Conservation (phyloP, 2,329 filamentous ascomycete genomes). For the Botryotinia narcissicola region DNA sequence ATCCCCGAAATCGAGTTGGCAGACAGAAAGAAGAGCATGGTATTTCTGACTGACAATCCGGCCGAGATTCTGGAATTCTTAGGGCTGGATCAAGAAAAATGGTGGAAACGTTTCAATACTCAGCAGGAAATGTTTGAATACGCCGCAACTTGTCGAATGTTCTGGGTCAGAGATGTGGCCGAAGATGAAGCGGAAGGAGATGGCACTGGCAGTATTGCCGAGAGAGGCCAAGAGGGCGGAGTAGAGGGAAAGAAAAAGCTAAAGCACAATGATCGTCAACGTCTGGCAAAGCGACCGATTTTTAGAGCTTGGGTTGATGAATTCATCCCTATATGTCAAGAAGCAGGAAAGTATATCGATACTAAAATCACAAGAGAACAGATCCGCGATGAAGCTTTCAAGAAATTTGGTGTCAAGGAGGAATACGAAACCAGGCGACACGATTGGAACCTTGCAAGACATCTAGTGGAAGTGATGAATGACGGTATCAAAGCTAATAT, state of each 20-base stretch:
- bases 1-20: conserved; percentile 64
- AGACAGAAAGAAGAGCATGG: conserved; percentile 52
- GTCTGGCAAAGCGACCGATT: conserved; percentile 53
- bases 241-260: conserved; percentile 41
- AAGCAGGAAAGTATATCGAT: conserved; percentile 40
- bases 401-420: conserved; percentile 46
- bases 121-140: conserved; percentile 61
- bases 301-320: conserved; percentile 62
- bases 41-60: conserved; percentile 61
- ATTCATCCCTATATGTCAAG: conserved; percentile 55
- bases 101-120: conserved; percentile 54
- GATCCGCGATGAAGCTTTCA: conserved; percentile 54
- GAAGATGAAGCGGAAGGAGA: conserved; percentile 28
- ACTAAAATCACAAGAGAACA: conserved; percentile 41
- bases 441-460: conserved; percentile 44
- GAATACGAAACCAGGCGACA: conserved; percentile 47
- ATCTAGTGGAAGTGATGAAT: conserved; percentile 46
- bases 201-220: conserved; percentile 12
- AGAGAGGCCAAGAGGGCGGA: conserved; percentile 33
- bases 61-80: conserved; percentile 59
- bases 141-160: conserved; percentile 56
- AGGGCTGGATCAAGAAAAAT: conserved; percentile 52
- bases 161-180: conserved; percentile 46
- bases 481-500: conserved; percentile 45
- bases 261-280: conserved; percentile 55